Evolutionary conservation across 257 asterid genomes (phyloP), one percentile per base, ranked within the genome.

Genomic region (Cruciata laevipes): DNA sequence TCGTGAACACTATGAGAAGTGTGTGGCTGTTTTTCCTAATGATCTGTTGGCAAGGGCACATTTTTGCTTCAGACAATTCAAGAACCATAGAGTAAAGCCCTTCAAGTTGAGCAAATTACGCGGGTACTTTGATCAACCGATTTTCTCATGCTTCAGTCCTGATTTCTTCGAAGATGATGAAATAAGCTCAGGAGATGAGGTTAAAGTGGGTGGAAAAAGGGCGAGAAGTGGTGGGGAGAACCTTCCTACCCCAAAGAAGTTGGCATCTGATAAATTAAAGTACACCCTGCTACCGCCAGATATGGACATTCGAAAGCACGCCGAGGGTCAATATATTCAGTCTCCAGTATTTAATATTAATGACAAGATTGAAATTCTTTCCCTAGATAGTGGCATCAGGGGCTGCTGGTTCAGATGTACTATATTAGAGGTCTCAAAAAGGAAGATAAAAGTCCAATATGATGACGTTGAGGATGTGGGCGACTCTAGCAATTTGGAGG

Each of bases 321-420:
- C 59, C 27, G 95, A 81, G 69, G 77, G 68, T 47, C 78, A 73
- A 21, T 70, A 65, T 61, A 74, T 72, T 73, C 79, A 69, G 74
- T 23, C 66, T 40, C 83, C 81, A 5, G 33, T 56, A 55, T 82
- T 85, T 65, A 74, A 76, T 17, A 74, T 71, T 64, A 81, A 83
- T 66, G 96, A 90, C 13, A 87, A 89, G 79, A 82, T 90, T 69
- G 99, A 94, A 65, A 75, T 86, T 79, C 86, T 94, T 66, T 85
- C 93, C 80, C 98, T 83, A 79, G 99, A 94, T 81, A 91, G 99
- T 70, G 99, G 99, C 42, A 79, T 94, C 60, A 94, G 99, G 64
- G 99, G 99, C 55, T 94, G 99, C 80, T 94, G 99, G 99, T 94
- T 94, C 78, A 84, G 86, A 79, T 89, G 98, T 80, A 81, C 86